Conservation (phyloP, 768 basidiomycete genomes). For the Rhodocollybia butyracea region DNA sequence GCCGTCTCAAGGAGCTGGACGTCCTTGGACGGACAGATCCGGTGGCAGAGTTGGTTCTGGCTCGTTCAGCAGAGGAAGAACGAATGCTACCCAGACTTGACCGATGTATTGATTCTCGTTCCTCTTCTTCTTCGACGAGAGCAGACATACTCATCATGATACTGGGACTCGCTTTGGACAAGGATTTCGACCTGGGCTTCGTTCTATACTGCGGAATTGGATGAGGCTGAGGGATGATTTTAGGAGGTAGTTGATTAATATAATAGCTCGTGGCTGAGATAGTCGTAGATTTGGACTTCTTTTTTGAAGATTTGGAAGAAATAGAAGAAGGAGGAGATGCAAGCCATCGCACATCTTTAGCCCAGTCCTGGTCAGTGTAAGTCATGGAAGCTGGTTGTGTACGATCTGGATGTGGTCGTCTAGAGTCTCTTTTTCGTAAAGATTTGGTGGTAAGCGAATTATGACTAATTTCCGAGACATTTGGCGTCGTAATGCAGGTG, state of each 20-base stretch:
- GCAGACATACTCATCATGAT: conserved; percentile 53
- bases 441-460: conserved; percentile 5
- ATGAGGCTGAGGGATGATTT: conserved; percentile 4
- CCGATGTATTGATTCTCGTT: conserved; percentile 19
- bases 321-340: conserved; percentile 17
- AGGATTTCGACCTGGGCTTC: conserved; percentile 21
- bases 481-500: conserved; percentile 32
- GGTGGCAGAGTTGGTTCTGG: too few species aligned
- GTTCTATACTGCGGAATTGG: conserved; percentile 4
- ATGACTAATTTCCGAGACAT: conserved; percentile 29
- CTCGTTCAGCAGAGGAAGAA: not conserved
- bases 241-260: conserved; percentile 5
- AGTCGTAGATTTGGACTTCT: conserved; percentile 8
- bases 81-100: not conserved
- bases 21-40: not conserved
- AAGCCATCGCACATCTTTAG: conserved; percentile 66
- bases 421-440: conserved; percentile 12
- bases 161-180: conserved; percentile 33
- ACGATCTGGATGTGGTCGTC: conserved; percentile 12
- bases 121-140: conserved; percentile 52
- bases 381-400: conserved; percentile 23
- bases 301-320: conserved; percentile 1
- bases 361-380: conserved; percentile 61
- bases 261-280: conserved; percentile 19
- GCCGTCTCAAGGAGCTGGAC: not conserved